Percentiles rank a stretch among this genome's conserved stretches.
These are phyloP conservation scores for Collybia sordida DNA, from an alignment of 768 basidiomycete species.

Conservation along the genomic window DNA sequence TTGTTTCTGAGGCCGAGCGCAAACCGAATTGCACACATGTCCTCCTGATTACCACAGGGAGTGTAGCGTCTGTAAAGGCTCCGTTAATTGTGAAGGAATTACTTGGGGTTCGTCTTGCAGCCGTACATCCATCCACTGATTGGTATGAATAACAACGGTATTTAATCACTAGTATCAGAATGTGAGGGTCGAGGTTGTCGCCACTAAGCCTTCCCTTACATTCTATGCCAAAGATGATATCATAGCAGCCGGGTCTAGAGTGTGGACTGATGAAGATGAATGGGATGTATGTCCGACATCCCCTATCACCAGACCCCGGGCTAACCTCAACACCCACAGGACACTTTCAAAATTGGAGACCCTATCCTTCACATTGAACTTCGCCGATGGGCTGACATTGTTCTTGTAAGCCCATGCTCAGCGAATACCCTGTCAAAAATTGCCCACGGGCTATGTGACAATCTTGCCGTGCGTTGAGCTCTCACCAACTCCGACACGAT, in stretches of 20 bases:
- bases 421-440: slow-evolving; percentile 98
- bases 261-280: slow-evolving; percentile 93
- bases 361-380: slow-evolving; percentile 97
- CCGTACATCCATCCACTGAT: neutral
- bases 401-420: slow-evolving; percentile 93
- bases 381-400: slow-evolving; percentile 91
- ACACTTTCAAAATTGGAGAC: slow-evolving; percentile 75
- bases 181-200: slow-evolving; percentile 80
- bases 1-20: slow-evolving; percentile 42
- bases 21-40: slow-evolving; percentile 56
- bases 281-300: slow-evolving; percentile 67
- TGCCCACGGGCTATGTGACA: slow-evolving; percentile 85
- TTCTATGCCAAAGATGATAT: slow-evolving; percentile 70
- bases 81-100: slow-evolving; percentile 86
- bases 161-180: slow-evolving; percentile 56
- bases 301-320: neutral
- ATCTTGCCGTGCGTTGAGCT: slow-evolving; percentile 64
- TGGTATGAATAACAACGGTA: neutral
- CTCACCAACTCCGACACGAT: neutral
- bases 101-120: slow-evolving; percentile 40
- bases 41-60: slow-evolving; percentile 87
- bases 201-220: slow-evolving; percentile 73
- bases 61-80: slow-evolving; percentile 92
- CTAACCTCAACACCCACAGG: slow-evolving; percentile 38
- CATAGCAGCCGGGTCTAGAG: slow-evolving; percentile 48